Conservation (phyloP, 2,329 filamentous ascomycete species). For the Epichloe aotearoae region DNA sequence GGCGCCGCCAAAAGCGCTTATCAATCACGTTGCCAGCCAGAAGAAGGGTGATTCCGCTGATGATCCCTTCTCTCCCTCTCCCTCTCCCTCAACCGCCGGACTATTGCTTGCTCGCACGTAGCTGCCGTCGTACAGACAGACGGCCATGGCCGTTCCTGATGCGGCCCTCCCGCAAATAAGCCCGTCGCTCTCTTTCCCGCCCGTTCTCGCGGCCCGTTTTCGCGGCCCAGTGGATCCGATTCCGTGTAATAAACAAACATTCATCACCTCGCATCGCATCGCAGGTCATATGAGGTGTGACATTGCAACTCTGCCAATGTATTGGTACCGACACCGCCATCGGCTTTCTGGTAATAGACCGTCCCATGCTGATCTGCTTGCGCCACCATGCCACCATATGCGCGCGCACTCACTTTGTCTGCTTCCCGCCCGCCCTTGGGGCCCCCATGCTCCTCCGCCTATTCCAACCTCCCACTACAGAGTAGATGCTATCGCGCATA, state of each 20-base stretch:
- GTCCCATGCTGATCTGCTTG: background rate
- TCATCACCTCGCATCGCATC: background rate
- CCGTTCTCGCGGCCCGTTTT: background rate
- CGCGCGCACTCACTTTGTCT: background rate
- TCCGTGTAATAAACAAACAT: background rate
- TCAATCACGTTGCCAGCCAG: no score
- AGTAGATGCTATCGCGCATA: background rate
- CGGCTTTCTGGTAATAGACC: background rate
- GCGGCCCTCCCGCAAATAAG: constrained; percentile 3
- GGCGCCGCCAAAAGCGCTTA: no score
- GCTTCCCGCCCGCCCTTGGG: background rate
- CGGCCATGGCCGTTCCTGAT: background rate
- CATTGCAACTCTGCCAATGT: constrained; percentile 1
- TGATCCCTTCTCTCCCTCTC: no score
- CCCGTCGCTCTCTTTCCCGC: background rate
- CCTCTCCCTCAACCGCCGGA: no score
- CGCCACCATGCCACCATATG: constrained; percentile 3
- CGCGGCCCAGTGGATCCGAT: background rate
- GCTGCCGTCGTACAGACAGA: background rate
- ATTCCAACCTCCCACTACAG: background rate
- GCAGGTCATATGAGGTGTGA: background rate
- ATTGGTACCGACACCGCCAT: background rate
- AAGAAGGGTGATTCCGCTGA: no score
- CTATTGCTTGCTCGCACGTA: background rate
- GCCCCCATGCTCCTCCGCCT: background rate